phyloP scores from a whole-genome alignment of 1,139 yeast species.

The Entelexis sorbosivorans region DNA sequence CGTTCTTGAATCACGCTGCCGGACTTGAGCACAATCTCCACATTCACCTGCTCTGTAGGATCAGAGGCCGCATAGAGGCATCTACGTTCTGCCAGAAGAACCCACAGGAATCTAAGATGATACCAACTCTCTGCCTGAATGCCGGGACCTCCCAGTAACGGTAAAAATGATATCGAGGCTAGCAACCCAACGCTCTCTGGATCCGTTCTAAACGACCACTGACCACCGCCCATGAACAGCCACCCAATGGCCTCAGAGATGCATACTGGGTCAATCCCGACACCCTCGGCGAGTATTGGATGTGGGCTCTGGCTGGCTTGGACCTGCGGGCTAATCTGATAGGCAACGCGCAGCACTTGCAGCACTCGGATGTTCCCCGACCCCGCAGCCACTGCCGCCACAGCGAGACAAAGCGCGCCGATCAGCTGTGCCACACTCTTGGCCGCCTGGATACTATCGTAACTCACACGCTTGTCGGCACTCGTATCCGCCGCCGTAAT shows the following conservation, averaged over 20 bases:
- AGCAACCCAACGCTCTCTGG: conserved; percentile 52
- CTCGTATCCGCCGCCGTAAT: neutral
- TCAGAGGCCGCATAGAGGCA: conserved; percentile 66
- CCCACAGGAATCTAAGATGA: conserved; percentile 88
- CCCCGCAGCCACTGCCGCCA: conserved; percentile 77
- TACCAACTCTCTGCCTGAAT: conserved; percentile 54
- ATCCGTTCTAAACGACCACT: conserved; percentile 65
- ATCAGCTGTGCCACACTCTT: conserved; percentile 9
- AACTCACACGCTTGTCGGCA: conserved; percentile 30
- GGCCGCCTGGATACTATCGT: conserved; percentile 33
- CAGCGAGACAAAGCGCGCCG: conserved; percentile 48
- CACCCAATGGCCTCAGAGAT: conserved; percentile 63
- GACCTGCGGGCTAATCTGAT: conserved; percentile 33
- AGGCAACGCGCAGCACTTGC: conserved; percentile 58
- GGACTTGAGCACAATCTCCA: conserved; percentile 37
- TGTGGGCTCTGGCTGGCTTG: conserved; percentile 30
- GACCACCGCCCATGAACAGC: conserved; percentile 85
- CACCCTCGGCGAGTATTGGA: conserved; percentile 49
- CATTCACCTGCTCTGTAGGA: conserved; percentile 38
- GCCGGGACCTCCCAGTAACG: conserved; percentile 37
- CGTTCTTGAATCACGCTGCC: conserved; percentile 31
- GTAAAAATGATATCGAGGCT: conserved; percentile 57
- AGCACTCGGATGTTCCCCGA: conserved; percentile 77
- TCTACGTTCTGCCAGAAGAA: conserved; percentile 67
- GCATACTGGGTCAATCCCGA: conserved; percentile 40